phyloP scores from a whole-genome alignment of 2,329 filamentous ascomycete species.

The Cladobotryum protrusum region DNA sequence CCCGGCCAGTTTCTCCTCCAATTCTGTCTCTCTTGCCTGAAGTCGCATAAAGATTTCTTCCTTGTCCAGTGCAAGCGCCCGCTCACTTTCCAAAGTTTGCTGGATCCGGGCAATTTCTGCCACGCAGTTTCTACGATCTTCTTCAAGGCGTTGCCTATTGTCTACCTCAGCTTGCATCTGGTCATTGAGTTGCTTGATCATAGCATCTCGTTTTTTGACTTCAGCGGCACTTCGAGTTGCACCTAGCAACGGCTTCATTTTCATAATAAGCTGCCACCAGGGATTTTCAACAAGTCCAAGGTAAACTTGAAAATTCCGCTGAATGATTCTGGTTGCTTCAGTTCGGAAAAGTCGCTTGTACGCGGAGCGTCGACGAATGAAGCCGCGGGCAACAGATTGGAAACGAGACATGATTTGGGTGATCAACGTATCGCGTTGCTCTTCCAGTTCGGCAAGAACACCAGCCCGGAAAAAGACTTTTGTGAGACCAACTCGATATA shows the following conservation, averaged over 20 bases:
- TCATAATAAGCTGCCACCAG: slow-evolving; percentile 94
- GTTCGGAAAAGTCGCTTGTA: slow-evolving; percentile 92
- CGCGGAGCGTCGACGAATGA: slow-evolving; percentile 77
- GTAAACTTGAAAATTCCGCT: slow-evolving; percentile 89
- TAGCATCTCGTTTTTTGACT: slow-evolving; percentile 90
- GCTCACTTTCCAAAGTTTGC: slow-evolving; percentile 90
- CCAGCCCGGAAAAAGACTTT: slow-evolving; percentile 98
- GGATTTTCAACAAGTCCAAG: slow-evolving; percentile 84
- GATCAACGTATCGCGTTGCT: slow-evolving; percentile 87
- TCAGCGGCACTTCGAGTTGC: slow-evolving; percentile 87
- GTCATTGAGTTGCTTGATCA: slow-evolving; percentile 79
- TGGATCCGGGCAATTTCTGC: slow-evolving; percentile 84
- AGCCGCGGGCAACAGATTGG: slow-evolving; percentile 86
- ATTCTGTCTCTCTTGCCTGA: slow-evolving; percentile 81
- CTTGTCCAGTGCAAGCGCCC: slow-evolving; percentile 92
- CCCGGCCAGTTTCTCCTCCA: slow-evolving; percentile 86
- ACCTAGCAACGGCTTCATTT: slow-evolving; percentile 92
- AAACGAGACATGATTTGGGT: slow-evolving; percentile 90
- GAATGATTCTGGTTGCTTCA: slow-evolving; percentile 90
- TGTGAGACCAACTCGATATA: slow-evolving; percentile 89
- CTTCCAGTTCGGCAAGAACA: slow-evolving; percentile 92
- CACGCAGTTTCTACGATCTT: slow-evolving; percentile 82
- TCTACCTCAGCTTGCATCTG: slow-evolving; percentile 73
- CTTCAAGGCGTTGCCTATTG: slow-evolving; percentile 75
- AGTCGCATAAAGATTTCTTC: slow-evolving; percentile 99